phyloP scores from a whole-genome alignment of 148 eudicot species.

The Nyssa sinensis region DNA sequence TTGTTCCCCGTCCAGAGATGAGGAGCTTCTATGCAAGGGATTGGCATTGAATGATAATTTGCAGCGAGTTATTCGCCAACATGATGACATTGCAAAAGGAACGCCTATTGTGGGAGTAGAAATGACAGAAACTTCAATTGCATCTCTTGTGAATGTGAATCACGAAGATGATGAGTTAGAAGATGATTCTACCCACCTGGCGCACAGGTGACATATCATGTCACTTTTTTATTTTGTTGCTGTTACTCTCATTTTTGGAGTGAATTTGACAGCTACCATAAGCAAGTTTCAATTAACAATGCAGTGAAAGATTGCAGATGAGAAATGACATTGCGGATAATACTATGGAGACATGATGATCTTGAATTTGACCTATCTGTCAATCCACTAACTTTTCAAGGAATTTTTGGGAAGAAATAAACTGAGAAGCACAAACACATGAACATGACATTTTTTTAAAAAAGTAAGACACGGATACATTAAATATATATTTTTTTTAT shows the following conservation, averaged over 20 bases:
- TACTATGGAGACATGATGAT: background rate
- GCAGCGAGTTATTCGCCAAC: constrained; percentile 72
- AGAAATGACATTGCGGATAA: background rate
- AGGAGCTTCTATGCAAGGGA: constrained; percentile 80
- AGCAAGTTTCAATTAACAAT: background rate
- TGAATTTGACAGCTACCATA: constrained; percentile 1
- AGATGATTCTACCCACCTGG: constrained; percentile 76
- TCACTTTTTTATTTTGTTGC: background rate
- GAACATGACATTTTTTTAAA: too few relatives aligned
- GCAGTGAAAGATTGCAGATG: constrained; percentile 1
- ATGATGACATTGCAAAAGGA: constrained; percentile 81
- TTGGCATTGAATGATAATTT: constrained; percentile 84
- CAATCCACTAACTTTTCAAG: background rate
- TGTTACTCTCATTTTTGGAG: background rate
- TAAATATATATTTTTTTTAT: too few relatives aligned
- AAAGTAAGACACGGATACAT: too few relatives aligned
- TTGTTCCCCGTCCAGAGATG: constrained; percentile 51
- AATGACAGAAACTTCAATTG: constrained; percentile 36
- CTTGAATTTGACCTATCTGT: background rate
- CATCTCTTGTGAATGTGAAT: constrained; percentile 59
- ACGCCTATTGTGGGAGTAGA: constrained; percentile 28
- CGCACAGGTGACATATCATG: constrained; percentile 59
- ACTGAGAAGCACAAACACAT: too few relatives aligned
- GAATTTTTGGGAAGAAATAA: background rate
- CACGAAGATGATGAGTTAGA: constrained; percentile 95